These are phyloP conservation scores for Geotrichum cucujoidarum DNA, from an alignment of 1,139 yeast species.

Conservation along the genomic window DNA sequence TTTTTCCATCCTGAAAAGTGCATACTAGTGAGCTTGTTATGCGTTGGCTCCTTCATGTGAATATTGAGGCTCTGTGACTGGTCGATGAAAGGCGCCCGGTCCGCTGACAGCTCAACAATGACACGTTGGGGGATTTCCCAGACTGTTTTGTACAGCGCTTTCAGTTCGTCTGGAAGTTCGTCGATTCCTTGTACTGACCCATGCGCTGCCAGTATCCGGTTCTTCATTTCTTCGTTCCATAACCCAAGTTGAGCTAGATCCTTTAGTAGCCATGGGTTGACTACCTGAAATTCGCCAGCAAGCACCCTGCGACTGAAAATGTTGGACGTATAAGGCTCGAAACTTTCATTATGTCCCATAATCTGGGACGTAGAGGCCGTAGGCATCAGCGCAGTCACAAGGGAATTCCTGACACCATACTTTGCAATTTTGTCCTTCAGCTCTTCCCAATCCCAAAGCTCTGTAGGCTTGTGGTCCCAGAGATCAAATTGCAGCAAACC, in stretches of 20 bases:
- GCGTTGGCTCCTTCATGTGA: conserved; percentile 69
- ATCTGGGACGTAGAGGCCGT: conserved; percentile 85
- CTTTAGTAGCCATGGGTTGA: conserved; percentile 62
- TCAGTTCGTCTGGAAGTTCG: conserved; percentile 62
- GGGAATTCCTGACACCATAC: conserved; percentile 65
- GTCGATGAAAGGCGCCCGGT: conserved; percentile 79
- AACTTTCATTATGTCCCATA: conserved; percentile 72
- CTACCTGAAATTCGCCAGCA: conserved; percentile 74
- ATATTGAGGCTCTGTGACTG: conserved; percentile 85
- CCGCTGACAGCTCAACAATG: conserved; percentile 83
- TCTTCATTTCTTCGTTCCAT: conserved; percentile 67
- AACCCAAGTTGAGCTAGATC: conserved; percentile 67
- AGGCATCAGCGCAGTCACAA: conserved; percentile 80
- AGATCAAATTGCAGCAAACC: conserved; percentile 67
- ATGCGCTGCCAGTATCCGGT: conserved; percentile 59
- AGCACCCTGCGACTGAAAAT: conserved; percentile 70
- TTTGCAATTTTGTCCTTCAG: conserved; percentile 48
- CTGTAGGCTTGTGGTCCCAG: conserved; percentile 60
- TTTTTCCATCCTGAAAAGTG: conserved; percentile 89
- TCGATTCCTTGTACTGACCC: conserved; percentile 73
- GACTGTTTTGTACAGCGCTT: conserved; percentile 73
- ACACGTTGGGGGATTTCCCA: conserved; percentile 82
- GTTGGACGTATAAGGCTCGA: conserved; percentile 79
- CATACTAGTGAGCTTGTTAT: conserved; percentile 93
- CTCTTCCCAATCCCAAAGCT: conserved; percentile 57